Evolutionary conservation across 176 grass and related monocot species (phyloP).

Genomic region (Puccinellia tenuiflora): DNA sequence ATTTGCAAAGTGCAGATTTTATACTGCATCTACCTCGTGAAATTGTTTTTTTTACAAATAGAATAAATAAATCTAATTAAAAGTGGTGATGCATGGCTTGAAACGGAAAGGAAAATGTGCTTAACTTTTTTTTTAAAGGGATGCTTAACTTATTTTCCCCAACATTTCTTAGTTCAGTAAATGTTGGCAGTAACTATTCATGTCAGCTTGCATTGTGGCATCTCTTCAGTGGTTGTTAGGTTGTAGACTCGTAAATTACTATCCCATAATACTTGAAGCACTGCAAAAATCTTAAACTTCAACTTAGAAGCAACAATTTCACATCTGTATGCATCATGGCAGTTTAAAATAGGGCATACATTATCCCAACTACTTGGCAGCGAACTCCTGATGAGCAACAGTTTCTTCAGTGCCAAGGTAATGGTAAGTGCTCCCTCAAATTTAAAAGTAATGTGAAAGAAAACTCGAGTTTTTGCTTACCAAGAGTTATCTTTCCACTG

Average conservation of each 20-base stretch:
- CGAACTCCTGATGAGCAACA: not conserved
- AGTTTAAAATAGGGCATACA: not conserved
- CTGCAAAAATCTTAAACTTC: not conserved
- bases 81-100: not conserved
- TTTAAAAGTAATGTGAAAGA: not conserved
- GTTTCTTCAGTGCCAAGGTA: not conserved
- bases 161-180: not conserved
- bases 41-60: not conserved
- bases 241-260: not conserved
- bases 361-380: not conserved
- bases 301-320: not conserved
- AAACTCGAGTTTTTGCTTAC: conserved; percentile 30
- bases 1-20: not conserved
- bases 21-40: conserved; percentile 7
- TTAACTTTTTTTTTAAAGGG: not conserved
- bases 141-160: not conserved
- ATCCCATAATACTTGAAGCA: not conserved
- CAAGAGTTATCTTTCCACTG: conserved; percentile 68
- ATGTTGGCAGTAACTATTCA: not conserved
- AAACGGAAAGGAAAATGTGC: not conserved
- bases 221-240: not conserved
- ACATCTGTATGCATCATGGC: not conserved
- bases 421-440: not conserved
- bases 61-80: not conserved
- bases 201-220: not conserved